Evolutionary conservation across 208 protist species (phyloP), one percentile per base, ranked within the genome.

Genomic region (Leishmania turanica): DNA sequence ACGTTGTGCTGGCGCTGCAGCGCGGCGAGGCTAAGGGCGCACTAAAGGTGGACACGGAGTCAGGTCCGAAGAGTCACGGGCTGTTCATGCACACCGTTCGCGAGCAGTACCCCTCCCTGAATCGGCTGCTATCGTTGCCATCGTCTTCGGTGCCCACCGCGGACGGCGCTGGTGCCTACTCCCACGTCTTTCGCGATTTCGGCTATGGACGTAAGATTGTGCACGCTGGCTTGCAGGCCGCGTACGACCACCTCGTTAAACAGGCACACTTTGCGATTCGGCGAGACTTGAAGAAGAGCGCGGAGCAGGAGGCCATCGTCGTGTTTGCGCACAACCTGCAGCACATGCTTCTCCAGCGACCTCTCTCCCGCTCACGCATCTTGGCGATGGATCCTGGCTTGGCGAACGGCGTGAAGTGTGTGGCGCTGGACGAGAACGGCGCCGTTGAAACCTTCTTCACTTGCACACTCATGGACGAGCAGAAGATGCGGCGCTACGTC

Each of bases 321-420:
- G 95, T 97, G 24, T 97, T 97, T 82, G 89, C 90, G 31, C 88
- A 92, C 81, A 96, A 94, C 60, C 82, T 96, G 74, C 90, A 90
- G 27, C 89, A 96, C 74, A 91, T 96, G 87, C 87, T 96, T 73
- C 86, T 96, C 54, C 93, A 96, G 80, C 88, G 92, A 27, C 95
- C 95, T 15, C 80, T 96, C 45, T 70, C 87, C 24, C 81, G 89
- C 65, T 89, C 90, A 2, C 89, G 91, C 45, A 64, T 97, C 31
- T 87, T 97, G 34, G 93, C 93, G 34, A 96, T 97, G 91, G 95
- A 97, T 84, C 95, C 95, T 17, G 95, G 95, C 9, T 75, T 96
- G 54, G 79, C 72, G 37, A 89, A 96, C 80, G 95, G 95, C 54
- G 90, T 95, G 66, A 97, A 97, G 86, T 97, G 93, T 78, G 93